Evolutionary conservation across 129 eudicot species (phyloP).

Genomic region (Rutidosis leptorrhynchoides): DNA sequence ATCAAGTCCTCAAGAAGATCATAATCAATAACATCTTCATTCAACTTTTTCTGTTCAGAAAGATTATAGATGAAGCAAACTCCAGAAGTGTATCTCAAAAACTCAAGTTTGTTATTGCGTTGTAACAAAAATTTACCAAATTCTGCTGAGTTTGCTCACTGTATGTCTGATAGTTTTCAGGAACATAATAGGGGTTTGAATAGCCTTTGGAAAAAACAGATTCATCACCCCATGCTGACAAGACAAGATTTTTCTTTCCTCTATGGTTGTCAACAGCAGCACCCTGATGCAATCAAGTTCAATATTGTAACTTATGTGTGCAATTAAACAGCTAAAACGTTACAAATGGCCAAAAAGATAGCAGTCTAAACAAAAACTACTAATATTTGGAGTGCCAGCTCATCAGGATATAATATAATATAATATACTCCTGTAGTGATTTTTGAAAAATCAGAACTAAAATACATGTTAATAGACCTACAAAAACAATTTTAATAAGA

Average conservation of each 20-base stretch:
- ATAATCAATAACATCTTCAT: conserved; percentile 92
- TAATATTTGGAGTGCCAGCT: not conserved
- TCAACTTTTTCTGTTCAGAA: conserved; percentile 62
- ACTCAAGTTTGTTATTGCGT: not conserved
- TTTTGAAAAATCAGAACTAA: not conserved
- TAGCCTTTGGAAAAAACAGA: conserved; percentile 61
- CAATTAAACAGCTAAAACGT: conserved; percentile 11
- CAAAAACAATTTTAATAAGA: not conserved
- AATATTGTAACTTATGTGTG: conserved; percentile 9
- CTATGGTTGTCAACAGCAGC: conserved; percentile 80
- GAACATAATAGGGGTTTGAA: conserved; percentile 60
- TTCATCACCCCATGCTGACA: conserved; percentile 94
- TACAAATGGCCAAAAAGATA: not conserved
- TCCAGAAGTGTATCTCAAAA: conserved; percentile 9
- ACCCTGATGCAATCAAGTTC: conserved; percentile 40
- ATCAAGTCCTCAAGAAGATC: conserved; percentile 95
- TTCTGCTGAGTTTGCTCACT: conserved; percentile 81
- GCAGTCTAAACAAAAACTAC: not conserved
- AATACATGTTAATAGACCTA: not conserved
- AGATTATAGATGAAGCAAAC: conserved; percentile 2
- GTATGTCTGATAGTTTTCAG: conserved; percentile 58
- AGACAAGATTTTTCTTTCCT: conserved; percentile 80
- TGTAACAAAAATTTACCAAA: conserved; percentile 50
- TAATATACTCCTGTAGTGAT: not conserved
- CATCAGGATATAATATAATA: not conserved